phyloP scores from a whole-genome alignment of 257 asterid species.

The Fraxinus pennsylvanica region DNA sequence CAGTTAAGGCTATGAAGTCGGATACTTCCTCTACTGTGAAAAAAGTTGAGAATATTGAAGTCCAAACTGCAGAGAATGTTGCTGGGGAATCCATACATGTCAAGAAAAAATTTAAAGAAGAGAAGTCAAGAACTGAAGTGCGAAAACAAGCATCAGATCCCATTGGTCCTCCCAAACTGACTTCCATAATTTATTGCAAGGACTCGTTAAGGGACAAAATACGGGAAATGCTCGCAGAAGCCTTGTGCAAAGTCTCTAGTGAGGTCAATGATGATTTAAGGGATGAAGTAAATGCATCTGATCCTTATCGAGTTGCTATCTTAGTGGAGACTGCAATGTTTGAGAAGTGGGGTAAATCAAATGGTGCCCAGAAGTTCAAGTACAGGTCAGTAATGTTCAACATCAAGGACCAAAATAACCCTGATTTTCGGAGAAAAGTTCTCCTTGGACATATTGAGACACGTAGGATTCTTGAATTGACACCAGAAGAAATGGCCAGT shows the following conservation, averaged over 20 bases:
- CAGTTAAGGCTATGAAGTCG: conserved; percentile 25
- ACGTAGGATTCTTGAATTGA: conserved; percentile 33
- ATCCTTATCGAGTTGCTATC: conserved; percentile 45
- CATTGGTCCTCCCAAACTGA: conserved; percentile 37
- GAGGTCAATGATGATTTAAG: conserved; percentile 39
- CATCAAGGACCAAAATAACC: conserved; percentile 50
- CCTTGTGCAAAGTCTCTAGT: conserved; percentile 39
- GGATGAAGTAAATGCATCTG: conserved; percentile 32
- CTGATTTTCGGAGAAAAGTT: conserved; percentile 53
- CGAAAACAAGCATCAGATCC: conserved; percentile 20
- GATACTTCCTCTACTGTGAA: conserved; percentile 22
- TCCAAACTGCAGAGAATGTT: background rate
- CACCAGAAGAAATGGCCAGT: conserved; percentile 54
- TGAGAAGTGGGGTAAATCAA: conserved; percentile 49
- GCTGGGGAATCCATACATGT: conserved; percentile 25
- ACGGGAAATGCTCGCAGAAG: conserved; percentile 46
- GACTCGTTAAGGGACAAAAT: conserved; percentile 47
- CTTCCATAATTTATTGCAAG: conserved; percentile 38
- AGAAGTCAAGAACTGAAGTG: conserved; percentile 27
- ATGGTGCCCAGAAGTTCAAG: conserved; percentile 43
- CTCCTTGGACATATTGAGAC: conserved; percentile 44
- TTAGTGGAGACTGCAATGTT: conserved; percentile 46
- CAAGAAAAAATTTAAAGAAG: conserved; percentile 31
- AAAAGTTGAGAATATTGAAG: conserved; percentile 14
- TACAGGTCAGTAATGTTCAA: conserved; percentile 54